Conservation (phyloP, 2,329 filamentous ascomycete genomes). For the Penicillium sp. region DNA sequence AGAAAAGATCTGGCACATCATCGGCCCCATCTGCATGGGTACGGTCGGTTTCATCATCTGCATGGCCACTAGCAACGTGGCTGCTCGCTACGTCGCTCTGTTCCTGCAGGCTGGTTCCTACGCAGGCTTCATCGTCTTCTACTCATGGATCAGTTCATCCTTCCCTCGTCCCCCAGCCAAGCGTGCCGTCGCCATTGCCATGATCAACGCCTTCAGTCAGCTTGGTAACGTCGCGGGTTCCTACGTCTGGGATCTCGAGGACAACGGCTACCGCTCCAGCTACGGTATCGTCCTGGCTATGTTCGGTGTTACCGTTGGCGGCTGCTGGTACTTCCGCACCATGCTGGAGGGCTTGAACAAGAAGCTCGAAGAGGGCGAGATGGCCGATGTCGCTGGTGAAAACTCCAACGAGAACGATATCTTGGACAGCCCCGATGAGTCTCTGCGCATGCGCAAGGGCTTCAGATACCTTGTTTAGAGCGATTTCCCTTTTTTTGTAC, state of each 20-base stretch:
- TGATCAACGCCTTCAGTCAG: constrained; percentile 69
- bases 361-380: constrained; percentile 21
- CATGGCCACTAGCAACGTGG: constrained; percentile 59
- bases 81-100: constrained; percentile 61
- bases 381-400: constrained; percentile 5
- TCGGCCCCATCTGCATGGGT: constrained; percentile 55
- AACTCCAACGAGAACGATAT: constrained; percentile 11
- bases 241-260: constrained; percentile 63
- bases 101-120: constrained; percentile 62
- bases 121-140: constrained; percentile 46
- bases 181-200: constrained; percentile 68
- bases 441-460: constrained; percentile 29
- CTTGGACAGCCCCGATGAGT: constrained; percentile 21
- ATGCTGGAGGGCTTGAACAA: constrained; percentile 44
- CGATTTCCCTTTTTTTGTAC: neutral
- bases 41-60: constrained; percentile 60
- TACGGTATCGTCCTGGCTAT: constrained; percentile 67
- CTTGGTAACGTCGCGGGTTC: constrained; percentile 62
- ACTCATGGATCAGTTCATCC: constrained; percentile 33
- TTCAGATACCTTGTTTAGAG: constrained; percentile 29
- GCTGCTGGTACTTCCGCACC: constrained; percentile 48
- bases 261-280: constrained; percentile 63
- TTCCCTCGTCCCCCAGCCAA: constrained; percentile 75
- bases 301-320: constrained; percentile 60
- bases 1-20: constrained; percentile 58